Conservation (phyloP, 208 protist genomes). For the Histomonas meleagridis region DNA sequence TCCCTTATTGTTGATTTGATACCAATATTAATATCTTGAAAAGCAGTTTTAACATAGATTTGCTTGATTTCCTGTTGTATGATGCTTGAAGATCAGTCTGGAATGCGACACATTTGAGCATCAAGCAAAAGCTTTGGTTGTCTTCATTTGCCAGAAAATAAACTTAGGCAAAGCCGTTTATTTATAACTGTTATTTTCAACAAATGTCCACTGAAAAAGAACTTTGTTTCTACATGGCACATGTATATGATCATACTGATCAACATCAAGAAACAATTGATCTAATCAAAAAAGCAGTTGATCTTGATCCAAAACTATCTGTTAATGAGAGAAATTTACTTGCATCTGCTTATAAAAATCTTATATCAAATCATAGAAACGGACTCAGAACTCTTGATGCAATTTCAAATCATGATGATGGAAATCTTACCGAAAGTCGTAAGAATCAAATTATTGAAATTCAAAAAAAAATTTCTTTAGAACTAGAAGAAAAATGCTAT, state of each 20-base stretch:
- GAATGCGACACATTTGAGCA: no score
- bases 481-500: conserved; percentile 52
- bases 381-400: conserved; percentile 76
- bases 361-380: conserved; percentile 87
- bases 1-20: no score
- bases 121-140: no score
- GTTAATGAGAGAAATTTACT: conserved; percentile 98
- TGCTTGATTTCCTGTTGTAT: no score
- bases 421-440: conserved; percentile 57
- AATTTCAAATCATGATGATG: conserved; percentile 55
- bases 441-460: conserved; percentile 35
- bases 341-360: conserved; percentile 99
- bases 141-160: no score
- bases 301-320: conserved; percentile 43
- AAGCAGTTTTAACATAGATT: no score
- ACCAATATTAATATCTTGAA: no score
- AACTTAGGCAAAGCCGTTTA: no score
- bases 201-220: neutral
- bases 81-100: no score
- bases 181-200: no score
- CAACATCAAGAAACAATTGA: neutral
- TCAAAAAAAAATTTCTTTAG: neutral
- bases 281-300: neutral
- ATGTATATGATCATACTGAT: neutral
- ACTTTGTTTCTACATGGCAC: neutral